Base-by-base conservation (phyloP, 495 filamentous ascomycete species). In the Entonaema liquescens region DNA sequence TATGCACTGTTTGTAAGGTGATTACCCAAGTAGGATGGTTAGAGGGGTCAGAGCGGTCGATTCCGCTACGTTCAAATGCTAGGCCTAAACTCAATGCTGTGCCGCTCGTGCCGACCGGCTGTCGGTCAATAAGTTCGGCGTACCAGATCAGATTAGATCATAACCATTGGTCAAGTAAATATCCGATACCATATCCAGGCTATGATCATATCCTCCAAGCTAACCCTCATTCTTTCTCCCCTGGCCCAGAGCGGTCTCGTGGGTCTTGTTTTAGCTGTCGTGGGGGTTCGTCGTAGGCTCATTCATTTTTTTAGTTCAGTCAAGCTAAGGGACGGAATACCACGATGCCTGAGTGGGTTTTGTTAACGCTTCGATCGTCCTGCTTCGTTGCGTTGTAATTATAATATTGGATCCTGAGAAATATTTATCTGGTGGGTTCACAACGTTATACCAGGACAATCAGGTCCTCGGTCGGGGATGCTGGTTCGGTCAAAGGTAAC, bases 121-220 rank as follows among this genome's bases (percentile, higher is more conserved):
- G 33, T 71, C 69, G 69, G 53, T 64, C 60, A 64, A n/a, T 33
- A 40, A 58, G 15, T 61, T 65, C 49, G 64, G 67, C 59, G 42
- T 17, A 47, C 64, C 49, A 68, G 64, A 72, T 72, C 70, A 65
- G 70, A 72, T 68, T 72, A 72, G 70, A 68, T 72, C 47, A 59
- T 68, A 59, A 59, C 55, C 55, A 72, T 58, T 64, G 40, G 57
- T 19, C 47, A 50, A 57, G 8, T 38, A 50, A 33, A 12, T 54
- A 47, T 19, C 26, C 49, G 38, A 50, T 49, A 47, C 42, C 52
- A 9, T 49, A 28, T 52, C 28, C 52, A 36, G 54, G 38, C 29
- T 9, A 33, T 33, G 31, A 9, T 33, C 31, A 33, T 33, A 9
- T 5, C 11, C 31, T 33, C 49, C 56, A 42, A 23, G n/a, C 55